These are phyloP conservation scores for Zygotorulaspora danielsina DNA, from an alignment of 805 yeast species.

Conservation along the genomic window DNA sequence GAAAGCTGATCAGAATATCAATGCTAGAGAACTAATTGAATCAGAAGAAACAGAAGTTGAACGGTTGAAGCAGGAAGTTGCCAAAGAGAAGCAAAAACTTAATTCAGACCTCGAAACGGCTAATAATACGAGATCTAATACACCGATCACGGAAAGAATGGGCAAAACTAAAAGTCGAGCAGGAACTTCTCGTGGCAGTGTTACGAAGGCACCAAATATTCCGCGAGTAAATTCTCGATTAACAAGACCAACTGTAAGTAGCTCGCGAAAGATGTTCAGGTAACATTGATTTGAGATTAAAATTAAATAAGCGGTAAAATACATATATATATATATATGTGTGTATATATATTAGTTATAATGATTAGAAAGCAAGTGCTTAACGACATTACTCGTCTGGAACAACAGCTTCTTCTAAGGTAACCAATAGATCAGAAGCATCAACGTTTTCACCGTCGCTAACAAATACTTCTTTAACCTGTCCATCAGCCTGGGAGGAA, in stretches of 20 bases:
- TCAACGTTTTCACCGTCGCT: constrained; percentile 94
- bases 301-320: constrained; percentile 3
- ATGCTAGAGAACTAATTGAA: constrained; percentile 11
- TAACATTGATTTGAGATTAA: constrained; percentile 6
- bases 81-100: constrained; percentile 13
- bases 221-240: constrained; percentile 24
- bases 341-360: too few species aligned
- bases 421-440: constrained; percentile 81
- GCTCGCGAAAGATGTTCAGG: constrained; percentile 28
- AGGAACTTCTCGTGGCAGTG: constrained; percentile 5
- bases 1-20: constrained; percentile 23
- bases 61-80: constrained; percentile 17
- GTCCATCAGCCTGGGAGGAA: constrained; percentile 85
- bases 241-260: constrained; percentile 26
- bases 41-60: constrained; percentile 20
- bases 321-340: constrained; percentile 5
- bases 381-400: too few species aligned
- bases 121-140: not conserved
- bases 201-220: constrained; percentile 19
- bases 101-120: constrained; percentile 1
- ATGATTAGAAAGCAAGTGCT: too few species aligned
- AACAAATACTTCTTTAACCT: constrained; percentile 67
- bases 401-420: constrained; percentile 38
- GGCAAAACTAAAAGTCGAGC: not conserved
- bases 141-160: not conserved